Percentiles rank a stretch among this genome's conserved stretches.
phyloP scores from a whole-genome alignment of 2,329 filamentous ascomycete species.

The Exutisphaerella laricina region DNA sequence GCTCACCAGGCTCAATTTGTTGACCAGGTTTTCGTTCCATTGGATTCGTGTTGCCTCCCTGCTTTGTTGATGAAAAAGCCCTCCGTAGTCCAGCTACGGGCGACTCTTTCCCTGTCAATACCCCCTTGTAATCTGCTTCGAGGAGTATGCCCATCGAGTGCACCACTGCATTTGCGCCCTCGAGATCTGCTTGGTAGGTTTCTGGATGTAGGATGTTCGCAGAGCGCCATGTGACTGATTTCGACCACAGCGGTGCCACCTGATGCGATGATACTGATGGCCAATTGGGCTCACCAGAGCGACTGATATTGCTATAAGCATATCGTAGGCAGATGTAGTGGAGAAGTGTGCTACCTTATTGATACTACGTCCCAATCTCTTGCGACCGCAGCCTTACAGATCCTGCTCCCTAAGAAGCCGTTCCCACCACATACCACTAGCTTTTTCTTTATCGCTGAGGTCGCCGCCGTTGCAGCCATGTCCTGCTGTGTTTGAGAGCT shows the following conservation, averaged over 20 bases:
- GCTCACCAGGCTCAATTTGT: constrained; percentile 60
- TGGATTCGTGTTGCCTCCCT: constrained; percentile 59
- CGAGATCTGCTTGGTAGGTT: constrained; percentile 71
- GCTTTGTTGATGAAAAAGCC: constrained; percentile 65
- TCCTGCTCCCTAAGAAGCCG: constrained; percentile 77
- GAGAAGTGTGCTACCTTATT: constrained; percentile 62
- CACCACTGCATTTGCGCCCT: constrained; percentile 75
- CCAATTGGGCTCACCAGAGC: constrained; percentile 87
- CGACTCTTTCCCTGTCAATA: constrained; percentile 76
- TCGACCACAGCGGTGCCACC: constrained; percentile 71
- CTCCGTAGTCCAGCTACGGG: constrained; percentile 71
- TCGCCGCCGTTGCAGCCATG: constrained; percentile 19
- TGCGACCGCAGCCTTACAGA: constrained; percentile 82
- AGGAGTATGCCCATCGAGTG: constrained; percentile 95
- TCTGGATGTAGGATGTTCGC: constrained; percentile 80
- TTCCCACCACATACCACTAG: constrained; percentile 90
- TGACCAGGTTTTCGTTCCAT: constrained; percentile 56
- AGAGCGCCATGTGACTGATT: constrained; percentile 76
- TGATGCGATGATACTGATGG: constrained; percentile 66
- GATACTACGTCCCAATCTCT: constrained; percentile 90
- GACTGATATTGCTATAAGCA: constrained; percentile 48
- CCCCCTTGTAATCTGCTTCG: constrained; percentile 95
- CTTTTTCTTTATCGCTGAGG: constrained; percentile 53
- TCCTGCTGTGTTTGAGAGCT: neutral
- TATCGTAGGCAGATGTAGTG: neutral